phyloP scores from a whole-genome alignment of 2,329 filamentous ascomycete species.

The Arthroderma sp. region DNA sequence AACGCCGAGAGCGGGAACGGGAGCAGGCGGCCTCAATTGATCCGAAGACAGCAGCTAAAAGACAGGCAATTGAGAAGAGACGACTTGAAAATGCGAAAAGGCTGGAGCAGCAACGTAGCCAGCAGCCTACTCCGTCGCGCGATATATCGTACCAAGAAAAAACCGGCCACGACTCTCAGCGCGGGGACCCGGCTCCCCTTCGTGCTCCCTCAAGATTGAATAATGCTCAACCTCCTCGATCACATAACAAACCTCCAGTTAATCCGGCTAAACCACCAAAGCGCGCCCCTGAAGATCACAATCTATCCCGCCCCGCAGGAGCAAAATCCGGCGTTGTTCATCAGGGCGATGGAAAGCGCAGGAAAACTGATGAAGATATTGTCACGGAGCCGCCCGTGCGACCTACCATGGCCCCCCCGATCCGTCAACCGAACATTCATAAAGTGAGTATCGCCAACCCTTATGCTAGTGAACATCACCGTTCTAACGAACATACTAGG shows the following conservation, averaged over 20 bases:
- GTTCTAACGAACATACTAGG: no score
- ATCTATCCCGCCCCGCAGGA: conserved; percentile 32
- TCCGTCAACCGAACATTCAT: conserved; percentile 61
- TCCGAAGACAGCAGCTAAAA: conserved; percentile 52
- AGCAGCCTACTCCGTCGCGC: conserved; percentile 20
- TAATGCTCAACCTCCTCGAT: conserved; percentile 44
- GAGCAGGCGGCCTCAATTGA: conserved; percentile 41
- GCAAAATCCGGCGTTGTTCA: conserved; percentile 39
- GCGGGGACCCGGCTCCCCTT: conserved; percentile 37
- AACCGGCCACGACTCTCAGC: conserved; percentile 17
- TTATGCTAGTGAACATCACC: conserved; percentile 21
- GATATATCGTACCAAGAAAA: conserved; percentile 25
- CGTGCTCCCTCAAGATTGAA: conserved; percentile 38
- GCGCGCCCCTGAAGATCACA: conserved; percentile 53
- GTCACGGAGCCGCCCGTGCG: conserved; percentile 48
- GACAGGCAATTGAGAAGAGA: conserved; percentile 44
- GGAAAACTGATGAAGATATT: conserved; percentile 62
- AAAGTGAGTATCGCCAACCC: conserved; percentile 43
- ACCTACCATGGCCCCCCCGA: conserved; percentile 67
- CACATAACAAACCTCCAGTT: conserved; percentile 48
- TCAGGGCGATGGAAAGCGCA: conserved; percentile 62
- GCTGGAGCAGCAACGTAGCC: conserved; percentile 32
- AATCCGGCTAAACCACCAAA: conserved; percentile 63
- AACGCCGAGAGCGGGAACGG: conserved; percentile 33
- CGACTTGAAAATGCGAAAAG: conserved; percentile 34